Conservation (phyloP, 2,329 filamentous ascomycete species). For the Chrysosporium keratinophilum region DNA sequence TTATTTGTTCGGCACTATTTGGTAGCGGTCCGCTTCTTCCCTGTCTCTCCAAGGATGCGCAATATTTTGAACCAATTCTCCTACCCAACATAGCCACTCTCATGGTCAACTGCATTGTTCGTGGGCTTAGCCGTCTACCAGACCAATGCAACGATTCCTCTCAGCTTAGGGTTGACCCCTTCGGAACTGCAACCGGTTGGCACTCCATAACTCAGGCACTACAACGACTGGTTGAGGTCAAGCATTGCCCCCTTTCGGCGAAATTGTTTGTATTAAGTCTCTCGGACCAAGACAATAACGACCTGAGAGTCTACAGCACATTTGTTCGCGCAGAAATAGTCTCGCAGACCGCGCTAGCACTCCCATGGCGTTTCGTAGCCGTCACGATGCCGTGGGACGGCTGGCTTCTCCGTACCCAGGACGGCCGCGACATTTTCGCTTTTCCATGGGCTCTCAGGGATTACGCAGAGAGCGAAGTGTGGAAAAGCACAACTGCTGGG, state of each 20-base stretch:
- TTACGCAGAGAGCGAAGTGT: neutral
- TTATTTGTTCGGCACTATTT: neutral
- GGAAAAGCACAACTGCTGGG: neutral
- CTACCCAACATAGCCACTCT: no score
- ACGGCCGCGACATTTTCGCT: neutral
- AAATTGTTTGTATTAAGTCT: neutral
- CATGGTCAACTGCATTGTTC: no score
- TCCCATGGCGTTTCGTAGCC: neutral
- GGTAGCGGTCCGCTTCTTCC: neutral
- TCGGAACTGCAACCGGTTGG: neutral
- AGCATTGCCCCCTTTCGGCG: neutral
- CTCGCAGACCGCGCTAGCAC: neutral
- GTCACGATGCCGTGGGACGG: neutral
- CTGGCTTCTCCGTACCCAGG: neutral
- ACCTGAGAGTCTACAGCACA: neutral
- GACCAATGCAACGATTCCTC: no score
- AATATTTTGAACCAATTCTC: no score
- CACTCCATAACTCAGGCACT: neutral
- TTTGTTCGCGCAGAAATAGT: neutral
- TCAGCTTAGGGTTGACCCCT: neutral
- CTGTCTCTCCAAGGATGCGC: no score
- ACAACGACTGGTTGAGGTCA: neutral
- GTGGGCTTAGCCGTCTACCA: no score
- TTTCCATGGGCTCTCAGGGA: neutral
- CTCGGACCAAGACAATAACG: no score